Percentiles rank a stretch among this genome's conserved stretches.
phyloP scores from a whole-genome alignment of 306 rosid species.

The Fragaria vesca region DNA sequence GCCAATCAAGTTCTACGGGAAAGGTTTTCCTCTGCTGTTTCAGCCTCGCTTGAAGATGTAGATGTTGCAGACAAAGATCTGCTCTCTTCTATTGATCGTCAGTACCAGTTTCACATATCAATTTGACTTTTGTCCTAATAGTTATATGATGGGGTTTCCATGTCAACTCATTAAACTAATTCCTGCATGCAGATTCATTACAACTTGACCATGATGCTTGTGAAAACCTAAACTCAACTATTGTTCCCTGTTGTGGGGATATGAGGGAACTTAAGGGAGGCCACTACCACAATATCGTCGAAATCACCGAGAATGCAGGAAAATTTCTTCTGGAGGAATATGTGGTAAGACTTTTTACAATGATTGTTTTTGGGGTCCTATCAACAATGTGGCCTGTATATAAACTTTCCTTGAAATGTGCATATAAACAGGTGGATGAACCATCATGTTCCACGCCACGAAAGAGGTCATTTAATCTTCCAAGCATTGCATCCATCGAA shows the following conservation, averaged over 20 bases:
- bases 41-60: conserved; percentile 80
- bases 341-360: conserved; percentile 47
- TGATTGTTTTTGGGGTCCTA: neutral
- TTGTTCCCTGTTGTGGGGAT: conserved; percentile 86
- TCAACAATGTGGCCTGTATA: neutral
- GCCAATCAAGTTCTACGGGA: conserved; percentile 72
- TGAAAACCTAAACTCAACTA: conserved; percentile 76
- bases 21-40: conserved; percentile 67
- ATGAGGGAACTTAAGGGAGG: conserved; percentile 87
- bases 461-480: conserved; percentile 83
- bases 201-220: conserved; percentile 96
- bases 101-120: conserved; percentile 40
- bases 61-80: conserved; percentile 75
- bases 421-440: conserved; percentile 66
- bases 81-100: conserved; percentile 74
- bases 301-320: conserved; percentile 94
- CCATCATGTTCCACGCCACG: conserved; percentile 99
- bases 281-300: conserved; percentile 84
- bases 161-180: conserved; percentile 27
- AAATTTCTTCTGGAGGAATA: conserved; percentile 79
- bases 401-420: no score
- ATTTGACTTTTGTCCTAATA: conserved; percentile 8
- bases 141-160: neutral
- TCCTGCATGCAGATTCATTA: conserved; percentile 81
- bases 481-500: conserved; percentile 77